A percentile compares a stretch with the other conserved stretches of the same genome.
Conservation (phyloP, 108 stramenopile species). For the Nitzschia sp. region DNA sequence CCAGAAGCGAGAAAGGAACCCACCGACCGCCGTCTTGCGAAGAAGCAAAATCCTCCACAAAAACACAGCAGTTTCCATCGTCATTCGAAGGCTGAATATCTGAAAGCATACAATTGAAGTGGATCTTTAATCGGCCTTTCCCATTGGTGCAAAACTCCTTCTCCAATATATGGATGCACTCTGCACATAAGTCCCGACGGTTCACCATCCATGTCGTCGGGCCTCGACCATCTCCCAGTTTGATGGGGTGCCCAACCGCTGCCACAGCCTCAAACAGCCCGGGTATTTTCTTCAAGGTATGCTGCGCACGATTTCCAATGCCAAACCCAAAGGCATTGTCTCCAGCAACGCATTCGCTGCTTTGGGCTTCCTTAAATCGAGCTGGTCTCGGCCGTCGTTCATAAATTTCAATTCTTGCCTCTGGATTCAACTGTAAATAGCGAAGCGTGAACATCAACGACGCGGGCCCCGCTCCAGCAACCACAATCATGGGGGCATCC, state of each 20-base stretch:
- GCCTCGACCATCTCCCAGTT: background rate
- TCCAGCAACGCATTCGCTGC: background rate
- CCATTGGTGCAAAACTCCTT: background rate
- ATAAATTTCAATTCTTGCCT: conserved; percentile 1
- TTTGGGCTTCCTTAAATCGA: background rate
- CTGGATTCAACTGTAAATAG: conserved; percentile 4
- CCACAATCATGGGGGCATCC: background rate
- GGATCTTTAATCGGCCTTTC: background rate
- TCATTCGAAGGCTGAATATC: background rate
- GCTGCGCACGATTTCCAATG: background rate
- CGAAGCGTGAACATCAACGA: conserved; percentile 5
- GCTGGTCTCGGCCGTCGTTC: background rate
- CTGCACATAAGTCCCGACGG: conserved; percentile 15
- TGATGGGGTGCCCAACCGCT: background rate
- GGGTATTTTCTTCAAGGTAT: background rate
- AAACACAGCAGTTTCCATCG: background rate
- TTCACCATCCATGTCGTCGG: background rate
- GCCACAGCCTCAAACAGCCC: conserved; percentile 2
- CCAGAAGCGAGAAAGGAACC: background rate
- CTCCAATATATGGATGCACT: conserved; percentile 11
- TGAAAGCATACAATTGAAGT: background rate
- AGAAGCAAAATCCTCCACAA: background rate
- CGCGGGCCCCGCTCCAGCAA: conserved; percentile 14
- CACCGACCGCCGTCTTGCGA: background rate
- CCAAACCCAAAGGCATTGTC: conserved; percentile 17